These are phyloP conservation scores for Tulasnella sp. DNA, from an alignment of 768 basidiomycete genomes.

Conservation along the genomic window DNA sequence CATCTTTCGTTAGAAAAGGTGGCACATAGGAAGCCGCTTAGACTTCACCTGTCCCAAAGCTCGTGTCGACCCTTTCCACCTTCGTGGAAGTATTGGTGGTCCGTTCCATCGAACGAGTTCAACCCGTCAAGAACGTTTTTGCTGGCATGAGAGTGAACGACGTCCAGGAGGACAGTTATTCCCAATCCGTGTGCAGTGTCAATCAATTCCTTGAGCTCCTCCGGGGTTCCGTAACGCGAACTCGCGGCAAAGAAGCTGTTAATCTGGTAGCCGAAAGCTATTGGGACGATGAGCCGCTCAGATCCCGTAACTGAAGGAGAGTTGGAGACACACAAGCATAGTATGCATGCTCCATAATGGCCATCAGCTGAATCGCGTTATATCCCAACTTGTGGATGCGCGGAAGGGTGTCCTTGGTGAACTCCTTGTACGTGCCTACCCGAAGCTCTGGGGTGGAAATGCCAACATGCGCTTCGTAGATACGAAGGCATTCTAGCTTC, in stretches of 20 bases:
- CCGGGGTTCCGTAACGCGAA: slow-evolving; percentile 92
- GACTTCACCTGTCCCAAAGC: slow-evolving; percentile 77
- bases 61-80: slow-evolving; percentile 88
- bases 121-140: slow-evolving; percentile 96
- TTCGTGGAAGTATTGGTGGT: slow-evolving; percentile 95
- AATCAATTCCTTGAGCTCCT: slow-evolving; percentile 91
- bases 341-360: slow-evolving; percentile 96
- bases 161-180: slow-evolving; percentile 86
- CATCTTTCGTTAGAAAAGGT: neutral
- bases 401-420: slow-evolving; percentile 76
- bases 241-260: slow-evolving; percentile 96
- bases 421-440: slow-evolving; percentile 95
- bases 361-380: slow-evolving; percentile 98
- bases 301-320: neutral
- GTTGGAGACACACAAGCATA: slow-evolving; percentile 73
- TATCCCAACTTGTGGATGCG: slow-evolving; percentile 90
- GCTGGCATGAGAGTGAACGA: slow-evolving; percentile 97
- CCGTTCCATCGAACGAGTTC: slow-evolving; percentile 95
- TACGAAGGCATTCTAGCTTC: slow-evolving; percentile 62
- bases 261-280: slow-evolving; percentile 97
- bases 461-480: slow-evolving; percentile 98
- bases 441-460: slow-evolving; percentile 85
- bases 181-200: slow-evolving; percentile 95
- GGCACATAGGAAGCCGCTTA: neutral
- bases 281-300: slow-evolving; percentile 3